Evolutionary conservation across 495 filamentous ascomycete species (phyloP), one percentile per base, ranked within the genome.

Genomic region (Penicillium mononematosum): DNA sequence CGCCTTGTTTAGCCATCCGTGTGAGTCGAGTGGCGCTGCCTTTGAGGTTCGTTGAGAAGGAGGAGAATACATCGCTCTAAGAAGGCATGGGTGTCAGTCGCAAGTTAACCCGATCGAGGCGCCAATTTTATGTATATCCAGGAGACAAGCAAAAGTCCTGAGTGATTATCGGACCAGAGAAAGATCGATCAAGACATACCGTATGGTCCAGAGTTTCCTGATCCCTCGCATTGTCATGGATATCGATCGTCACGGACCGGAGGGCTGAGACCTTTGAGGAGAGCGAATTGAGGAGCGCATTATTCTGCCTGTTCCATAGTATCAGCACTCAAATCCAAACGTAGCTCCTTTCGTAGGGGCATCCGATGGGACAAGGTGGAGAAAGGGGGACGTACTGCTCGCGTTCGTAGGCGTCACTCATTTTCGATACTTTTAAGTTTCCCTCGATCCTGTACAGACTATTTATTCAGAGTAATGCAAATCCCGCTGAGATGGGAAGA

Each of bases 321-420:
- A 43, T 65, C 45, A 64, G 63, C 48, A 16, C 50, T 17, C 16
- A 25, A n/a, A 17, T 49, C 14, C 10, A 17, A 2, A n/a, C 36
- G n/a, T 27, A 17, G 29, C 17, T 46, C 14, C 19, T 38, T 24
- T 25, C 8, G 17, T 8, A 49, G 53, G 24, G 14, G 4, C 22
- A 46, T 58, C 27, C 14, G 17, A 41, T 41, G 39, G 42, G 36
- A 25, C 29, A 53, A 39, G 38, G 36, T 46, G 48, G 17, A 31
- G 39, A 32, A 50, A 31, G 45, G 44, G 29, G 29, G 54, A 66
- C 70, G 17, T 81, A 86, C 84, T 82, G 74, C 78, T 98, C 93
- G 69, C 93, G 90, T 78, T 96, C 91, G 78, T 95, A 98, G 61
- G 92, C 85, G 72, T 96, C 92, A 32, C 91, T 92, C 93, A 97